Conservation (phyloP, 176 grass and related monocot genomes). For the Eragrostis nindensis region DNA sequence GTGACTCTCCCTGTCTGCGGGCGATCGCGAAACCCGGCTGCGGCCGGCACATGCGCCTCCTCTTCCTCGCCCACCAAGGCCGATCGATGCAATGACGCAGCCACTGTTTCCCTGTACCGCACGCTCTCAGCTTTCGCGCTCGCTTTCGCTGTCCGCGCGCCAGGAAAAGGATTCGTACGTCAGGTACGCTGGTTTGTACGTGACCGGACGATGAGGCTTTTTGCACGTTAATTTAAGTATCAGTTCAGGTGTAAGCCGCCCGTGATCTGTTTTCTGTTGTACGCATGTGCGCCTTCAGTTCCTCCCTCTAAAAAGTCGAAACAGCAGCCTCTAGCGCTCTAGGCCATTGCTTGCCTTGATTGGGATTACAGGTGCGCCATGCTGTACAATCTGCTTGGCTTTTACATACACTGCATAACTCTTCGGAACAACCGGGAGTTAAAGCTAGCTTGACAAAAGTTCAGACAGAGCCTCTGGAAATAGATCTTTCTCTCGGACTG, state of each 20-base stretch:
- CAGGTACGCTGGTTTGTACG: background rate
- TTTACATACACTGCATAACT: background rate
- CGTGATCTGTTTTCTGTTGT: background rate
- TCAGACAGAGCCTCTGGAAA: background rate
- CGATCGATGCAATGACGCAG: background rate
- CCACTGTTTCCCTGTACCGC: background rate
- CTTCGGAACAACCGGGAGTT: background rate
- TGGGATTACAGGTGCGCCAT: background rate
- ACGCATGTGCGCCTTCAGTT: background rate
- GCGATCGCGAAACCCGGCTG: background rate
- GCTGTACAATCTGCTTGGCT: background rate
- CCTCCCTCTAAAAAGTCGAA: background rate
- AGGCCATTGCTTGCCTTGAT: background rate
- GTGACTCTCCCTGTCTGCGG: background rate
- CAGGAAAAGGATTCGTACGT: background rate
- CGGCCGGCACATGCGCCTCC: background rate
- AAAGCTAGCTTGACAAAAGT: background rate
- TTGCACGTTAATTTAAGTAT: background rate
- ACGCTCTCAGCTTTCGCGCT: background rate
- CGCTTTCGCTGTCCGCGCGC: background rate
- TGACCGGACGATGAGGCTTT: background rate
- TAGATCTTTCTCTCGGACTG: too few species aligned
- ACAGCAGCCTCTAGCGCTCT: background rate
- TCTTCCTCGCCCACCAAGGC: too few species aligned
- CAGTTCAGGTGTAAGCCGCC: background rate